Evolutionary conservation across 345 rosid species (phyloP).

Genomic region (Boechera retrofracta): DNA sequence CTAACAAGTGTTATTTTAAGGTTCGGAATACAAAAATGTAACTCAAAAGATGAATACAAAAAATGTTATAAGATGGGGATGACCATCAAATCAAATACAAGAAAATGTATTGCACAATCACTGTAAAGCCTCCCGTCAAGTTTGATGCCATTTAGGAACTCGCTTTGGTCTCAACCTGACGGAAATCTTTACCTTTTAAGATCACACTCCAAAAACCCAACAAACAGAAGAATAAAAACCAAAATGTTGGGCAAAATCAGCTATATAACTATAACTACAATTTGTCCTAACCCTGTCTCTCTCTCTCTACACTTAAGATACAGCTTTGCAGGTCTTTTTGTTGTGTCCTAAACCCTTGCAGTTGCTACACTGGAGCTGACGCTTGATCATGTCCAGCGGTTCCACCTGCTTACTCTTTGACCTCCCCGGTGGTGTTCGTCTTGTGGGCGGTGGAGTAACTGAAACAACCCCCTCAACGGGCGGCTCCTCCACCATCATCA

Average conservation of each 20-base stretch:
- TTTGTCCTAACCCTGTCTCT: conserved; percentile 4
- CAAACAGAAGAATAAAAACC: conserved; percentile 15
- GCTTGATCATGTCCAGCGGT: conserved; percentile 63
- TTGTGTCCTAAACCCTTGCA: conserved; percentile 97
- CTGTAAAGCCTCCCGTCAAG: not conserved
- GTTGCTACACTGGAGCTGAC: conserved; percentile 93
- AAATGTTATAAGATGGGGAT: not conserved
- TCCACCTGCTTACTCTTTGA: conserved; percentile 73
- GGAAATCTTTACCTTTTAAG: not conserved
- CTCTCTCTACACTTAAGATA: conserved; percentile 28
- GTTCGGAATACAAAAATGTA: conserved; percentile 1
- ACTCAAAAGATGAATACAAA: not conserved
- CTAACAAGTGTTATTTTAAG: conserved; percentile 1
- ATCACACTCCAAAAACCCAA: conserved; percentile 4
- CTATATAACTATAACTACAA: conserved; percentile 26
- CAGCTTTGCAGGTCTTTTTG: conserved; percentile 83
- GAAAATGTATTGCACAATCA: not conserved
- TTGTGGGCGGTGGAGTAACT: conserved; percentile 86
- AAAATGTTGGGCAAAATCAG: conserved; percentile 18
- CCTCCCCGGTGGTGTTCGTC: conserved; percentile 78
- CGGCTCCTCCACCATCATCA: conserved; percentile 48
- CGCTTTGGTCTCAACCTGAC: conserved; percentile 1
- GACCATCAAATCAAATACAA: not conserved
- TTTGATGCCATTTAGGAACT: not conserved
- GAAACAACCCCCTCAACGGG: conserved; percentile 45